These are phyloP conservation scores for Arctostaphylos glauca DNA, from an alignment of 148 eudicot species.

Conservation along the genomic window DNA sequence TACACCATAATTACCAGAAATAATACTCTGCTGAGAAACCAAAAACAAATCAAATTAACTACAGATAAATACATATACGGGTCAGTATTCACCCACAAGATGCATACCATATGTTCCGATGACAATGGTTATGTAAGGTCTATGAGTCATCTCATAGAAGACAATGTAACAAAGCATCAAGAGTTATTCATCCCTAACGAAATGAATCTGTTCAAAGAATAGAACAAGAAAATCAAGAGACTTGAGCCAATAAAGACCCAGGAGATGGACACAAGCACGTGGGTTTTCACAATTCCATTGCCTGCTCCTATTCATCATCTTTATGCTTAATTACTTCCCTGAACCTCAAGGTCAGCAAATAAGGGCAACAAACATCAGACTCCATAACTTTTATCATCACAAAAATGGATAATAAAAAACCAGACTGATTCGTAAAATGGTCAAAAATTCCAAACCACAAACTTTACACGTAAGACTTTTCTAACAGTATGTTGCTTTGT, in stretches of 20 bases:
- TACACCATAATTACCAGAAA: conserved; percentile 4
- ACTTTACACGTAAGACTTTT: background rate
- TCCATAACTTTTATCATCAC: no score
- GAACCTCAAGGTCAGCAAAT: background rate
- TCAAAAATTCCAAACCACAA: background rate
- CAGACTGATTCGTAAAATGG: background rate
- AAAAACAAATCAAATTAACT: background rate
- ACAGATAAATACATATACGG: background rate
- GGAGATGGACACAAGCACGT: background rate
- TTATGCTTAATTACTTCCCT: background rate
- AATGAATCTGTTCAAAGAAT: background rate
- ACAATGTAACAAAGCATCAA: background rate
- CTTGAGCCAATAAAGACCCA: background rate
- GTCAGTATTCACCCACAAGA: background rate
- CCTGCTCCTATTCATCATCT: background rate
- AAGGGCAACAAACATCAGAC: background rate
- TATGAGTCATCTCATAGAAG: background rate
- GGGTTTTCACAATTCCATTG: background rate
- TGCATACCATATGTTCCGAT: background rate
- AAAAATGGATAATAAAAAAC: background rate
- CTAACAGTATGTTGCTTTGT: background rate
- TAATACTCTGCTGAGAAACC: background rate
- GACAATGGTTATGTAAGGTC: background rate
- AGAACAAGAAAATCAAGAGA: background rate
- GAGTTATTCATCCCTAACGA: background rate